Evolutionary conservation across 2,329 filamentous ascomycete genomes (phyloP), one percentile per base, ranked within the genome.

Genomic region (Aspergillus fischeri): DNA sequence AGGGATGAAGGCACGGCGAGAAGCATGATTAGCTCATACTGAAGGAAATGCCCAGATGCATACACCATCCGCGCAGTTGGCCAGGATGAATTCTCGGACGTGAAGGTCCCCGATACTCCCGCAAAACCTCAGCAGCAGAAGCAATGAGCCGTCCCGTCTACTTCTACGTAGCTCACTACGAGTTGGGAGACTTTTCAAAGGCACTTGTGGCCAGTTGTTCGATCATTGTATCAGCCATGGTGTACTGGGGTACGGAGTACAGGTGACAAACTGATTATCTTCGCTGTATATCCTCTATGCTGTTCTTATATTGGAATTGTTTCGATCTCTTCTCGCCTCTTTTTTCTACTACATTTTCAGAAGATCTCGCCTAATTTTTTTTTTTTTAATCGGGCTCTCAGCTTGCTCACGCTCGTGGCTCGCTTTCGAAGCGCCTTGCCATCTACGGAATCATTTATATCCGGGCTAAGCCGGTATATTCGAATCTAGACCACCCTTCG

Each of bases 11-110:
- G 20, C 24, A 5, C 41, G 14, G 28, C 17, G 10, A 24, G 25
- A 44, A 32, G 9, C 44, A 41, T 21, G 55, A 11, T 52, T 51
- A 5, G 25, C 56, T 65, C n/a, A 61, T 38, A 38, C 14, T 17
- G 6, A 6, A 17, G 5, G 14, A 3, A 17, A 17, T 38, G 25
- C 27, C 35, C 59, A 89, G 87, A 90, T 70, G 77, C 82, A 54
- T 90, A 84, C 73, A 90, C 87, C 45, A 88, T 99, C 71, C 84
- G 81, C 64, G 91, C 91, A 54, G 90, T 99, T 70, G 91, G 93
- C 47, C 94, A 97, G 77, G 94, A 97, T 75, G 91, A 97, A 65
- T 99, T 99, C 78, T 90, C 92, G 57, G 94, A 99, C 72, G 92
- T 97, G 67, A 87, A 91, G 72, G 88, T 97, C 41, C 94, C 94